These are phyloP conservation scores for Tricholoma sp. DNA, from an alignment of 768 basidiomycete species.

Conservation along the genomic window DNA sequence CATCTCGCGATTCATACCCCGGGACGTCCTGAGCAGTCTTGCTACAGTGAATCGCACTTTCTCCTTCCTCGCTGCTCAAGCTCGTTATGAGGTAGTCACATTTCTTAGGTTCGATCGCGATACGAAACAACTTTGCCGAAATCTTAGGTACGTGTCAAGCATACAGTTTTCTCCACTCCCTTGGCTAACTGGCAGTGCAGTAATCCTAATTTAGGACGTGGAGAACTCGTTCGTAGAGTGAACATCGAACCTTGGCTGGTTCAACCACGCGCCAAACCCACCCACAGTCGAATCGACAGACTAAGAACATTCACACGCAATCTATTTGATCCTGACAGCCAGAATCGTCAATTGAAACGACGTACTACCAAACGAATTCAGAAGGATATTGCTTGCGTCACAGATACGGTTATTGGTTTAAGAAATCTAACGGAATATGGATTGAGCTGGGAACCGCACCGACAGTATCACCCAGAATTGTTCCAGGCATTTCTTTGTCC, in stretches of 20 bases:
- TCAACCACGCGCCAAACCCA: constrained; percentile 26
- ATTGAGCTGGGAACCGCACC: constrained; percentile 35
- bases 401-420: constrained; percentile 27
- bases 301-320: constrained; percentile 13
- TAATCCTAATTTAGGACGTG: constrained; percentile 22
- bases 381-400: constrained; percentile 32
- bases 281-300: not conserved
- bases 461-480: constrained; percentile 30
- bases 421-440: constrained; percentile 30
- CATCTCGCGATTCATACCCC: constrained; percentile 17
- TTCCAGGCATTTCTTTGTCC: constrained; percentile 33
- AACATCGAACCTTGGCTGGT: constrained; percentile 38
- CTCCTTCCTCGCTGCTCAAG: constrained; percentile 14
- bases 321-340: constrained; percentile 26
- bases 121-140: constrained; percentile 19
- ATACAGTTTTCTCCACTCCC: not conserved
- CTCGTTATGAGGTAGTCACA: constrained; percentile 17
- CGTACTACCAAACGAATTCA: constrained; percentile 29
- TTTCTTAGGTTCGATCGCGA: constrained; percentile 15
- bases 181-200: constrained; percentile 10
- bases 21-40: constrained; percentile 11
- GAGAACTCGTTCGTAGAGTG: constrained; percentile 28
- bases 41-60: constrained; percentile 19
- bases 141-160: constrained; percentile 14
- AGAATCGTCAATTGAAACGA: constrained; percentile 26